Evolutionary conservation across 371 early-diverging fungal genomes (phyloP).

Genomic region (Zopfochytrium polystomum): DNA sequence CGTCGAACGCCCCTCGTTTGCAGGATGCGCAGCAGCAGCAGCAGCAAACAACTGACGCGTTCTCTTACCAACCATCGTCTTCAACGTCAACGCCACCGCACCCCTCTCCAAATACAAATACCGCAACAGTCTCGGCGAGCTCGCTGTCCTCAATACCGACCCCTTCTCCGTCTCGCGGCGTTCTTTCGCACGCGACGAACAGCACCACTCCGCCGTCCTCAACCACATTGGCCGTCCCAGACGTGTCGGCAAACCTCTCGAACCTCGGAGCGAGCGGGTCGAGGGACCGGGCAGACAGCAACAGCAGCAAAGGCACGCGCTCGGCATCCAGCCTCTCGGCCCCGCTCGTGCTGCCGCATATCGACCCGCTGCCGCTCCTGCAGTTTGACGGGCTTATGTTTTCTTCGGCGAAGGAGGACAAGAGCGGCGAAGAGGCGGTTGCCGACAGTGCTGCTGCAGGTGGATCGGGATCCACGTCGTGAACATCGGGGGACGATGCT

Average conservation of each 20-base stretch:
- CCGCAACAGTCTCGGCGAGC: too few relatives aligned
- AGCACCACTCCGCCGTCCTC: too few relatives aligned
- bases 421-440: not conserved
- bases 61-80: too few relatives aligned
- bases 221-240: not conserved
- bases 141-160: too few relatives aligned
- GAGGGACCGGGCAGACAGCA: not conserved
- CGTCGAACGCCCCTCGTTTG: too few relatives aligned
- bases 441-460: not conserved
- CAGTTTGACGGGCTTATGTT: not conserved
- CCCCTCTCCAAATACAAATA: too few relatives aligned
- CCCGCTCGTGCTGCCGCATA: not conserved
- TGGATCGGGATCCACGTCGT: not conserved
- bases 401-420: not conserved
- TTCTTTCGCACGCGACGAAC: too few relatives aligned
- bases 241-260: not conserved
- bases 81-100: too few relatives aligned
- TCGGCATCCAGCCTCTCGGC: not conserved
- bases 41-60: too few relatives aligned
- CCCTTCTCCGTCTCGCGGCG: too few relatives aligned
- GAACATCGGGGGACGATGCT: not conserved
- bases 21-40: too few relatives aligned
- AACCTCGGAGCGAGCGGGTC: not conserved
- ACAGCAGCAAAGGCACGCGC: not conserved
- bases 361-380: not conserved